These are phyloP conservation scores for Chalaropsis thielavioides DNA, from an alignment of 2,329 filamentous ascomycete genomes.

Conservation along the genomic window DNA sequence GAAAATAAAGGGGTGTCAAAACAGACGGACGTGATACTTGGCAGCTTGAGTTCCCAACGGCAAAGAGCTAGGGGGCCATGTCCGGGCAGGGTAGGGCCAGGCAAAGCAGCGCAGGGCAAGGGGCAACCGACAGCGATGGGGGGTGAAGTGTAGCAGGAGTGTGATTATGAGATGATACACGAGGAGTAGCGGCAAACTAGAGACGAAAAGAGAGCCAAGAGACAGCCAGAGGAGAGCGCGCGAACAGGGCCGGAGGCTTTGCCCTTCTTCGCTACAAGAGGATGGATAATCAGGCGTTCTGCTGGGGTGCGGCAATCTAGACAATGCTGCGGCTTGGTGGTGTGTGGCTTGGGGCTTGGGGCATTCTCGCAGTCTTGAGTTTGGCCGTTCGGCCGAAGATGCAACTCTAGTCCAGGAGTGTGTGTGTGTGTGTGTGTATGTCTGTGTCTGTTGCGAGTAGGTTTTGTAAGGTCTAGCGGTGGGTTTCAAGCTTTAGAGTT, in stretches of 20 bases:
- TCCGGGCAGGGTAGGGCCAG: neutral
- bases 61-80: neutral
- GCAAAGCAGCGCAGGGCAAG: neutral
- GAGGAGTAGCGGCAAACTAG: too few species aligned
- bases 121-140: neutral
- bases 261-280: neutral
- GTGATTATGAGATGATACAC: too few species aligned
- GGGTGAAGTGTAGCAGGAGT: neutral
- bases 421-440: too few species aligned
- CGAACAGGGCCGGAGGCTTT: neutral
- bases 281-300: neutral
- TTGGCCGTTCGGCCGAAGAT: neutral
- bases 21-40: neutral
- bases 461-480: too few species aligned
- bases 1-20: neutral
- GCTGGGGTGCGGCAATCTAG: neutral
- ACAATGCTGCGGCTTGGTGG: neutral
- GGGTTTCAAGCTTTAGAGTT: too few species aligned
- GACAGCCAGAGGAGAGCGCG: neutral
- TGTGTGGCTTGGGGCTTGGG: neutral
- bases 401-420: neutral
- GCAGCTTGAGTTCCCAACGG: neutral
- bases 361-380: slow-evolving; percentile 1
- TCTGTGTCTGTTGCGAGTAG: too few species aligned
- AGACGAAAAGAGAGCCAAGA: neutral